Evolutionary conservation across 768 basidiomycete species (phyloP).

Genomic region (Tylopilus subfusipes): DNA sequence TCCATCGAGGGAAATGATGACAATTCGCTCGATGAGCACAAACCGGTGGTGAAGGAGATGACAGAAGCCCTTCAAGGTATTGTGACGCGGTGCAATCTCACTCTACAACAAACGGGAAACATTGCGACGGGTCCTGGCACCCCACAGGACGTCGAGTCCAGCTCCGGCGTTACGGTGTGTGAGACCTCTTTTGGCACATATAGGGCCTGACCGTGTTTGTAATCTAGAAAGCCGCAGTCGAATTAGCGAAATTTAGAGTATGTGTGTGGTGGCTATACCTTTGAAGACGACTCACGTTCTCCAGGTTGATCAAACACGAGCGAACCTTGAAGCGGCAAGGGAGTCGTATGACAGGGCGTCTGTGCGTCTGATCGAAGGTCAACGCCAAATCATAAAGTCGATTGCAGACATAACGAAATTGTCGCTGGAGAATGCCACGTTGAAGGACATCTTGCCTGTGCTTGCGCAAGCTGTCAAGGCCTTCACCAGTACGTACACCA

Average conservation of each 20-base stretch:
- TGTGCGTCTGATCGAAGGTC: slow-evolving; percentile 13
- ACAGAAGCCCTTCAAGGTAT: slow-evolving; percentile 3
- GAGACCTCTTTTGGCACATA: not conserved
- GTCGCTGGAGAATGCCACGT: slow-evolving; percentile 15
- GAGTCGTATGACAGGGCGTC: slow-evolving; percentile 11
- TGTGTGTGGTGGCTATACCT: not conserved
- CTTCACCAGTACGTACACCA: slow-evolving; percentile 7
- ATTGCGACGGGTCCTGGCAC: slow-evolving; percentile 13
- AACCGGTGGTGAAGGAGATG: slow-evolving; percentile 7
- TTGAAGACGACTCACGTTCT: not conserved
- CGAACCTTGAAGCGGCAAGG: slow-evolving; percentile 15
- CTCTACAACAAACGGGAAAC: not conserved
- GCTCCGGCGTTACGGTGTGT: not conserved
- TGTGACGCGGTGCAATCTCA: not conserved
- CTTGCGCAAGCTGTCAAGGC: slow-evolving; percentile 13
- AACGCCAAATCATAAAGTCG: slow-evolving; percentile 15
- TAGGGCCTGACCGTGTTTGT: not conserved
- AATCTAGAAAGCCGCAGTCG: slow-evolving; percentile 8
- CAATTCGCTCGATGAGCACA: slow-evolving; percentile 1
- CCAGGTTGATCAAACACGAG: slow-evolving; percentile 20
- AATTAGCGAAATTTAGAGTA: slow-evolving; percentile 9
- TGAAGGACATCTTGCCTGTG: slow-evolving; percentile 15
- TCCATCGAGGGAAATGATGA: slow-evolving; percentile 2
- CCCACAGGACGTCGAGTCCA: not conserved
- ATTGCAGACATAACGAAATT: slow-evolving; percentile 13